A percentile compares a stretch with the other conserved stretches of the same genome.
These are phyloP conservation scores for Porphyridium purpureum DNA, from an alignment of 23 red algal genomes.

Conservation along the genomic window DNA sequence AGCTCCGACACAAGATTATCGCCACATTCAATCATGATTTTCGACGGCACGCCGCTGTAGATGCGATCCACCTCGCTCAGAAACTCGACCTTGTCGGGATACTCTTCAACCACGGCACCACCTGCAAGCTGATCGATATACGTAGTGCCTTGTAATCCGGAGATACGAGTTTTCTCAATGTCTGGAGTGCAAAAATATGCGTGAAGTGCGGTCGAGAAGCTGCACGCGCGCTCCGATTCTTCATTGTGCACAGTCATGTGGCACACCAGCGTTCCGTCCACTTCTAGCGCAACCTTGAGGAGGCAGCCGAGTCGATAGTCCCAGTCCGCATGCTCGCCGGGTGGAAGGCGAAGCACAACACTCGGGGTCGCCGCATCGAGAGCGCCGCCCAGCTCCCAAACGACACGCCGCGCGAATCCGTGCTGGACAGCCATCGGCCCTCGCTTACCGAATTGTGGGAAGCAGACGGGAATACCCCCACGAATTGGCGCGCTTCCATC, in stretches of 20 bases:
- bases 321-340: conserved; percentile 8
- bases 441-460: conserved; percentile 80
- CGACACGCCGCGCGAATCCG: conserved; percentile 51
- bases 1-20: background rate
- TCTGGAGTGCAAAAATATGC: conserved; percentile 44
- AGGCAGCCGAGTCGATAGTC: conserved; percentile 10
- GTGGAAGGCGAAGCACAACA: conserved; percentile 6
- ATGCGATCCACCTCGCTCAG: conserved; percentile 53
- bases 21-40: background rate
- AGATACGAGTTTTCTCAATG: conserved; percentile 5
- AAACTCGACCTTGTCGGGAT: conserved; percentile 8
- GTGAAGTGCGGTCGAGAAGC: conserved; percentile 44
- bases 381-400: conserved; percentile 33
- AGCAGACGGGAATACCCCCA: conserved; percentile 90
- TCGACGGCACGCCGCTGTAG: conserved; percentile 14
- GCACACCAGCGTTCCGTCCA: background rate
- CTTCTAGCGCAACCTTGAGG: conserved; percentile 1
- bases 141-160: conserved; percentile 15
- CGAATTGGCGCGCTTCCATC: conserved; percentile 72
- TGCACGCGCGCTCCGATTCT: background rate
- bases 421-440: conserved; percentile 34
- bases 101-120: conserved; percentile 13
- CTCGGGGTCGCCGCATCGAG: conserved; percentile 7
- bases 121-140: conserved; percentile 18
- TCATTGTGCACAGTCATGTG: background rate